A percentile compares a stretch with the other conserved stretches of the same genome.
Evolutionary conservation across 148 eudicot species (phyloP).

Genomic region (Silene conica): DNA sequence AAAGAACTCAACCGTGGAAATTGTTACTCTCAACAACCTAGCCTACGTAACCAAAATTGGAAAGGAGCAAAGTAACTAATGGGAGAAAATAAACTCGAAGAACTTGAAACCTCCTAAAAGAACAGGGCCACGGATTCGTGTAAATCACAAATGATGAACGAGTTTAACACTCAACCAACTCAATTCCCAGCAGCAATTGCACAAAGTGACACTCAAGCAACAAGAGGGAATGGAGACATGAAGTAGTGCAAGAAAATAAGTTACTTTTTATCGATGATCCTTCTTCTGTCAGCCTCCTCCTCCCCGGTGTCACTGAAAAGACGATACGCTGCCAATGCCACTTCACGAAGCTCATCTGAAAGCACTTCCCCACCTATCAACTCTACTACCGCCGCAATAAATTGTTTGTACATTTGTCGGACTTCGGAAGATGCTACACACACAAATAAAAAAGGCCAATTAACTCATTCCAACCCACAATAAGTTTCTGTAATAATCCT

Average conservation of each 20-base stretch:
- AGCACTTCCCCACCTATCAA: constrained; percentile 66
- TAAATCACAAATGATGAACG: background rate
- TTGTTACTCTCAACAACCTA: background rate
- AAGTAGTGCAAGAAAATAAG: background rate
- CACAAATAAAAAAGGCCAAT: no score
- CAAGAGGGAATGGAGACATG: background rate
- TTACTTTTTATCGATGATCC: constrained; percentile 52
- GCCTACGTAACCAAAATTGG: background rate
- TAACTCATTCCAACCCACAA: no score
- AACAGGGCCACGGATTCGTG: no score
- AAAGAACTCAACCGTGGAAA: background rate
- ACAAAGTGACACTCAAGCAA: background rate
- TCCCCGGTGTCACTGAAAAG: constrained; percentile 42
- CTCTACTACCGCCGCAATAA: constrained; percentile 69
- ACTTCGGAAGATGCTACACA: constrained; percentile 71
- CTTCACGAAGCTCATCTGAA: constrained; percentile 75
- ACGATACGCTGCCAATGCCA: constrained; percentile 54
- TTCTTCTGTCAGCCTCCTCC: constrained; percentile 32
- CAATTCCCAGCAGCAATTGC: background rate
- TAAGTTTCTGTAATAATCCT: no score
- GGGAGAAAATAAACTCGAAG: background rate
- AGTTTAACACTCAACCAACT: background rate
- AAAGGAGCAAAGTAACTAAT: background rate
- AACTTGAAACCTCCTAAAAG: no score
- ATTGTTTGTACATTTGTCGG: constrained; percentile 77